These are phyloP conservation scores for Naganishia onofrii DNA, from an alignment of 768 basidiomycete genomes.

Conservation along the genomic window DNA sequence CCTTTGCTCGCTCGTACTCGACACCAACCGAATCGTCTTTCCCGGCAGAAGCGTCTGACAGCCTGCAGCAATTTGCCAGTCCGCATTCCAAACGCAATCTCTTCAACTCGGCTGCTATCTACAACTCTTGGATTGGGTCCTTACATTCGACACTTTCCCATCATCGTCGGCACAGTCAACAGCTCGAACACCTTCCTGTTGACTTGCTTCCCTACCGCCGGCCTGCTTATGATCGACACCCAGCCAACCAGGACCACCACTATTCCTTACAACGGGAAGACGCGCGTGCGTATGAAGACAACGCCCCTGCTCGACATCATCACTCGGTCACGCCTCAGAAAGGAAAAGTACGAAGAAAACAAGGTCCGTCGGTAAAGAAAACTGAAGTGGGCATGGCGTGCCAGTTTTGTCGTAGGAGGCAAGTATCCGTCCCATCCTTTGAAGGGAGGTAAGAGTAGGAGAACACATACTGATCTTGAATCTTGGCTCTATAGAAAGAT, in stretches of 20 bases:
- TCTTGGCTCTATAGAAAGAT: slow-evolving; percentile 17
- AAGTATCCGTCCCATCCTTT: background rate
- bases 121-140: background rate
- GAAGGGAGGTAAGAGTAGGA: too few relatives aligned
- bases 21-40: background rate
- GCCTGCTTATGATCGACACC: background rate
- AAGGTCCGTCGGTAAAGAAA: slow-evolving; percentile 24
- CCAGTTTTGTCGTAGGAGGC: slow-evolving; percentile 23
- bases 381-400: slow-evolving; percentile 29
- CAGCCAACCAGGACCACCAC: background rate
- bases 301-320: background rate
- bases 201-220: background rate
- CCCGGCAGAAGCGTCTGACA: background rate
- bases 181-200: too few relatives aligned
- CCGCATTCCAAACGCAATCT: background rate
- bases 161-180: background rate
- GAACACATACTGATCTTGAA: background rate
- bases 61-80: background rate
- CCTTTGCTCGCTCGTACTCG: background rate
- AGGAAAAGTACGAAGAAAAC: background rate
- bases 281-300: background rate
- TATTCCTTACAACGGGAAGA: background rate
- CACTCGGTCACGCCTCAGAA: background rate
- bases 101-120: background rate
- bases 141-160: too few relatives aligned